Evolutionary conservation across 2,329 filamentous ascomycete species (phyloP).

Genomic region (Colletotrichum falcatum): DNA sequence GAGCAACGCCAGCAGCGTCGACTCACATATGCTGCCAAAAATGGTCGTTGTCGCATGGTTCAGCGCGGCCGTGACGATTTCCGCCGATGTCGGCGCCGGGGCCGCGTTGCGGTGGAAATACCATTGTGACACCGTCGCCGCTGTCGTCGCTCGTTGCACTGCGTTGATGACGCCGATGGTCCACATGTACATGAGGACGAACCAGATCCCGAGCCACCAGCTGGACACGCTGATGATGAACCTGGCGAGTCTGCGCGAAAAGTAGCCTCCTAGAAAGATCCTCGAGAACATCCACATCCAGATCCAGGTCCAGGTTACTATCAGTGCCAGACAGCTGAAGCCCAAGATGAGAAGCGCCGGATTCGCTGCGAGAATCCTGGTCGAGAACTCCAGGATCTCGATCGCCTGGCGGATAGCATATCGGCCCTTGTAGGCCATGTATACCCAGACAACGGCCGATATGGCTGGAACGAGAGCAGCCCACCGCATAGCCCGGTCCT

Average conservation of each 20-base stretch:
- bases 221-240: constrained; percentile 90
- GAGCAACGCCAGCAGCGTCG: constrained; percentile 82
- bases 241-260: constrained; percentile 68
- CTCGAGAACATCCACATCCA: constrained; percentile 98
- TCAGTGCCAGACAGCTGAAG: constrained; percentile 77
- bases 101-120: constrained; percentile 94
- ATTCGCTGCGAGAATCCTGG: constrained; percentile 86
- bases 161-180: constrained; percentile 88
- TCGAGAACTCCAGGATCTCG: constrained; percentile 91
- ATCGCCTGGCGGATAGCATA: constrained; percentile 85
- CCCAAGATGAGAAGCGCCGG: constrained; percentile 87
- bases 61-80: constrained; percentile 86
- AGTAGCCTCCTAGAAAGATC: constrained; percentile 92
- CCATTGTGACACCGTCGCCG: constrained; percentile 97
- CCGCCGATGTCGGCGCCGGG: constrained; percentile 80
- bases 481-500: constrained; percentile 92
- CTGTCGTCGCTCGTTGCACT: constrained; percentile 90
- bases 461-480: constrained; percentile 81
- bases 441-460: constrained; percentile 83
- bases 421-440: constrained; percentile 83
- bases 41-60: constrained; percentile 86
- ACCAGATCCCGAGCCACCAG: constrained; percentile 95
- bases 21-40: constrained; percentile 92
- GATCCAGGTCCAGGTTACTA: constrained; percentile 92
- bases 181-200: constrained; percentile 96